A percentile compares a stretch with the other conserved stretches of the same genome.
Evolutionary conservation across 345 rosid genomes (phyloP).

Genomic region (Hibiscus mutabilis): DNA sequence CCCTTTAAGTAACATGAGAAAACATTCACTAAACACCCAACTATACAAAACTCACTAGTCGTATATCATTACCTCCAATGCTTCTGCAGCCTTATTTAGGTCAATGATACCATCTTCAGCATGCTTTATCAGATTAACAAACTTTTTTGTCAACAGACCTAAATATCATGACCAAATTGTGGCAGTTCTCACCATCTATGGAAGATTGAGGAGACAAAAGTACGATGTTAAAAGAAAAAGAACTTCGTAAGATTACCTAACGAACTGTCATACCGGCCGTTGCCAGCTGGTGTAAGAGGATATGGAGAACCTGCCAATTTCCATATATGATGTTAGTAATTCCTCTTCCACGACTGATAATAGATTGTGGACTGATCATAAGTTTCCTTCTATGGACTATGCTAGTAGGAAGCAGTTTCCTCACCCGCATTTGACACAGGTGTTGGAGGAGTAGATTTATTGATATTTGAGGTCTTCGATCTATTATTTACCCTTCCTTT

Average conservation of each 20-base stretch:
- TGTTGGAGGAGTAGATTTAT: constrained; percentile 58
- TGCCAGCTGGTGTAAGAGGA: constrained; percentile 71
- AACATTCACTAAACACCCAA: neutral
- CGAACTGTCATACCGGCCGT: constrained; percentile 93
- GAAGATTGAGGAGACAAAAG: constrained; percentile 6
- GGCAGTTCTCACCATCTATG: neutral
- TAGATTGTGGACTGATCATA: constrained; percentile 1
- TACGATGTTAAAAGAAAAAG: neutral
- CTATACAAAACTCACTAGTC: neutral
- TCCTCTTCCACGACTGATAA: neutral
- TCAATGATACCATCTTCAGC: constrained; percentile 90
- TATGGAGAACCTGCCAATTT: constrained; percentile 65
- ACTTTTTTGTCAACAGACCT: constrained; percentile 93
- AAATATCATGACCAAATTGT: constrained; percentile 21
- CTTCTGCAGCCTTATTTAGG: constrained; percentile 86
- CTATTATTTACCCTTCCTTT: constrained; percentile 56
- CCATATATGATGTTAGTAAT: constrained; percentile 15
- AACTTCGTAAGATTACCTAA: constrained; percentile 45
- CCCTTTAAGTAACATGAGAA: neutral
- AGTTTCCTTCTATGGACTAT: neutral
- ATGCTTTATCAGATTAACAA: constrained; percentile 66
- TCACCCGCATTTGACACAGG: constrained; percentile 66
- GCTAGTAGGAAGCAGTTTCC: constrained; percentile 4
- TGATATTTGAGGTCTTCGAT: constrained; percentile 53
- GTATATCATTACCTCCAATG: constrained; percentile 64